Evolutionary conservation across 192 early-diverging fungal species (phyloP).

Genomic region (Entophlyctis luteolus): DNA sequence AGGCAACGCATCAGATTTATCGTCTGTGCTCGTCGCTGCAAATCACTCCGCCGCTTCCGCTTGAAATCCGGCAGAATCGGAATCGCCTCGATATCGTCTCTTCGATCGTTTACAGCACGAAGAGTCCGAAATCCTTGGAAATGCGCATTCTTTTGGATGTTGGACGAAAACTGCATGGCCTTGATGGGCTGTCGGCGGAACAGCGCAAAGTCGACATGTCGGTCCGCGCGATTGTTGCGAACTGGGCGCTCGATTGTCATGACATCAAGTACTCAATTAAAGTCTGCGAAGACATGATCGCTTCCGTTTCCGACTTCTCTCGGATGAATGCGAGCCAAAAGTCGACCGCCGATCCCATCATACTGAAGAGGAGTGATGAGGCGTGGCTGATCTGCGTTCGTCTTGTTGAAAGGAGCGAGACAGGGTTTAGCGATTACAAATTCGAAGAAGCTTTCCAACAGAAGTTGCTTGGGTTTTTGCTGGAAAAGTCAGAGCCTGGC

Average conservation of each 20-base stretch:
- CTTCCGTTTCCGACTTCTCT: no score
- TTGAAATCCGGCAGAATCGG: conserved; percentile 63
- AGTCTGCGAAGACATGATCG: conserved; percentile 60
- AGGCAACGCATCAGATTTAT: conserved; percentile 64
- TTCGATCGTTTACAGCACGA: conserved; percentile 25
- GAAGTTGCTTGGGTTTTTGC: conserved; percentile 13
- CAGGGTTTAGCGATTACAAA: neutral
- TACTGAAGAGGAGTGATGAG: conserved; percentile 31
- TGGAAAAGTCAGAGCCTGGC: conserved; percentile 20
- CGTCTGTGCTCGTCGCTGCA: conserved; percentile 43
- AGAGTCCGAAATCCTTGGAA: conserved; percentile 23
- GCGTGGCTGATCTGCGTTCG: conserved; percentile 29
- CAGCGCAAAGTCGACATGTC: conserved; percentile 45
- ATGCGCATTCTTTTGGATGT: conserved; percentile 52
- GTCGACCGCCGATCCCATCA: neutral
- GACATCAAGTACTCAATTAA: conserved; percentile 51
- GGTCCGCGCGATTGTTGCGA: conserved; percentile 60
- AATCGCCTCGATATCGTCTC: conserved; percentile 61
- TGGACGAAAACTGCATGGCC: conserved; percentile 47
- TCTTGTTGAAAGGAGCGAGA: neutral
- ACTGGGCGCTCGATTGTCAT: conserved; percentile 55
- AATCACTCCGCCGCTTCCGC: conserved; percentile 55
- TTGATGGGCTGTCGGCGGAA: conserved; percentile 21
- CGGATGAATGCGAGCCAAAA: conserved; percentile 30
- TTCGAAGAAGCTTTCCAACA: neutral